A percentile compares a stretch with the other conserved stretches of the same genome.
Conservation (phyloP, 257 asterid species). For the Sherardia arvensis region DNA sequence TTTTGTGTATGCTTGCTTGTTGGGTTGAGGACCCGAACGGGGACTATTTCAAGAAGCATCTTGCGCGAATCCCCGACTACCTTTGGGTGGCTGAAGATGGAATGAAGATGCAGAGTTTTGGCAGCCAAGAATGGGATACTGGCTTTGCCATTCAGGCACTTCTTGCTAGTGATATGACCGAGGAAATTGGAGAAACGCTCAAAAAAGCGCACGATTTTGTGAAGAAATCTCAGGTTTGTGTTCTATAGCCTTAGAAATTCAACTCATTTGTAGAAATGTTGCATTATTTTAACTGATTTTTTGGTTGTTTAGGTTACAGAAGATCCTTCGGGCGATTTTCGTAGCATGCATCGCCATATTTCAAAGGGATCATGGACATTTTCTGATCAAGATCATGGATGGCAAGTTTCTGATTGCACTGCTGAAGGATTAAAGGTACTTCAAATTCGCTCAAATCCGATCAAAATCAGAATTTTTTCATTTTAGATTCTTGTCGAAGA, state of each 20-base stretch:
- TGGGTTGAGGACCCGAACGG: constrained; percentile 42
- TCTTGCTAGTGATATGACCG: constrained; percentile 46
- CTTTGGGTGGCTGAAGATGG: constrained; percentile 48
- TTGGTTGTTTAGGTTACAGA: constrained; percentile 45
- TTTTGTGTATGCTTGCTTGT: constrained; percentile 23
- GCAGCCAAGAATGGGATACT: constrained; percentile 87
- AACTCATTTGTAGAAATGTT: background rate
- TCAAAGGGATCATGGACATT: constrained; percentile 94
- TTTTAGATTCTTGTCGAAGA: background rate
- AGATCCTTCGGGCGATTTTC: constrained; percentile 74
- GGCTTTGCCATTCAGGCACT: constrained; percentile 77
- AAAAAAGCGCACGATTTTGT: constrained; percentile 62
- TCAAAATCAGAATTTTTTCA: background rate
- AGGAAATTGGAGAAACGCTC: constrained; percentile 60
- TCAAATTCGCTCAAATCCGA: background rate
- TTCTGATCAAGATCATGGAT: constrained; percentile 94
- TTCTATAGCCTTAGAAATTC: background rate
- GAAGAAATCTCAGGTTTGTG: constrained; percentile 67
- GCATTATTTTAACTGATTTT: background rate
- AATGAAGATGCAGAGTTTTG: constrained; percentile 66
- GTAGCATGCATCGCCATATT: constrained; percentile 67
- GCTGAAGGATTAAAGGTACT: constrained; percentile 88
- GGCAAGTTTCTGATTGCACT: constrained; percentile 97
- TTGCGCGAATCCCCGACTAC: constrained; percentile 34
- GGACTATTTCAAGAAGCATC: constrained; percentile 29